Base-by-base conservation (phyloP, 148 eudicot genomes). In the Amaranthus hypochondriacus region DNA sequence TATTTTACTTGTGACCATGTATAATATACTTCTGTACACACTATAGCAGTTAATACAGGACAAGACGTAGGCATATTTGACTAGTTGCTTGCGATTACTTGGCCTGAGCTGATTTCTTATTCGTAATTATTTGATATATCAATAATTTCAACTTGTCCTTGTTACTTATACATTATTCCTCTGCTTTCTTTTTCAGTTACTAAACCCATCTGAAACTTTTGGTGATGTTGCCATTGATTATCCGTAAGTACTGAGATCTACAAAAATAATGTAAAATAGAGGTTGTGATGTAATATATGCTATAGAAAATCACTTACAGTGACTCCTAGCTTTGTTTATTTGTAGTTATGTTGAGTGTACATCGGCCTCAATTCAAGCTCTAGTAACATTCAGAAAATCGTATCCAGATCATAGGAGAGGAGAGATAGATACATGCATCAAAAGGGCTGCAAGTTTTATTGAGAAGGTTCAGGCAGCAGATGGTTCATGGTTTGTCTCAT, bases 141-240 rank as follows among this genome's bases (percentile, higher is more conserved):
- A 28, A 28, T 28, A 28, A 28, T 28, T 28, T 28, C 39, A 28
- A 28, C 39, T 28, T 67, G 42, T 50, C 56, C 52, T 4, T 18
- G 14, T 18, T 49, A 49, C 70, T 67, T 28, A 50, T 67, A 28
- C 51, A 46, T n/a, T 67, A 7, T 50, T 6, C 42, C 3, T 7
- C 1, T 70, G 15, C 51, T 67, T 69, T 70, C 51, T 67, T 28
- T 84, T 74, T 68, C 92, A 96, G 99, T 72, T 92, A 69, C 76
- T 96, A 79, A 96, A 96, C 79, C 99, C 99, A 59, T 92, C 99
- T 69, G 99, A 96, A 78, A 92, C 97, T 50, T 96, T 96, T 79
- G 99, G 99, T 75, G 99, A 96, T 81, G 90, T 96, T 70, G 97
- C 92, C 59, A 90, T 96, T 81, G 99, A 96, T 77, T 96, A 96